Conservation (phyloP, 2,329 filamentous ascomycete genomes). For the Helotiales sp. region DNA sequence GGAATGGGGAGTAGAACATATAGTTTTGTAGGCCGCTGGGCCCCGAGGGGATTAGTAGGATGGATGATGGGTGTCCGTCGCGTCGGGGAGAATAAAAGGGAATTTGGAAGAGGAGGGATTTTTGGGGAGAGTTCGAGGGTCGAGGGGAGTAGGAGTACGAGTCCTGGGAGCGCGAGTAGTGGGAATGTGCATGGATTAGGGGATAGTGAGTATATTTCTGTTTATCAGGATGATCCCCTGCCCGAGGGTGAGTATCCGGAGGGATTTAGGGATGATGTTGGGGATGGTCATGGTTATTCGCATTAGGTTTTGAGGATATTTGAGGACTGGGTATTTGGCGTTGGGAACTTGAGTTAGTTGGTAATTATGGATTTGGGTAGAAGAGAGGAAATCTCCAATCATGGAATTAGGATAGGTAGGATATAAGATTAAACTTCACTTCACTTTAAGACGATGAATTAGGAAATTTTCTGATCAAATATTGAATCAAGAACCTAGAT, state of each 20-base stretch:
- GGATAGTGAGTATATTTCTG: conserved; percentile 31
- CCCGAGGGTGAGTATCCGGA: conserved; percentile 1
- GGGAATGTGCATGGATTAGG: conserved; percentile 18
- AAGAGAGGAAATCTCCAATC: conserved; percentile 9
- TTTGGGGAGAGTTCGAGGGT: conserved; percentile 6
- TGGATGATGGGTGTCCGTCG: conserved; percentile 87
- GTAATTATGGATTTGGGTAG: conserved; percentile 57
- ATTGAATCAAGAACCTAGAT: no score
- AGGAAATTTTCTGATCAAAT: no score
- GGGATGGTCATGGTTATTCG: neutral
- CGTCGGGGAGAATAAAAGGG: conserved; percentile 37
- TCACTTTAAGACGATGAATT: neutral
- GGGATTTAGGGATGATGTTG: conserved; percentile 5
- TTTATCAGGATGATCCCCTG: conserved; percentile 15
- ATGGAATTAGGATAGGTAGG: neutral
- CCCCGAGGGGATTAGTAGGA: conserved; percentile 74
- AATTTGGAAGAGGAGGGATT: conserved; percentile 16
- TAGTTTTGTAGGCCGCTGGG: conserved; percentile 79
- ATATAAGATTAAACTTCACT: neutral
- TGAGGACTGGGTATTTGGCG: conserved; percentile 34
- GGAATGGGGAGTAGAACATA: conserved; percentile 85
- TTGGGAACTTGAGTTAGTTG: conserved; percentile 44
- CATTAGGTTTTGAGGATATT: neutral
- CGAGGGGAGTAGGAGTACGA: conserved; percentile 14
- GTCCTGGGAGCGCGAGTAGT: conserved; percentile 16